These are phyloP conservation scores for Bipolaris oryzae DNA, from an alignment of 2,329 filamentous ascomycete species.

Conservation along the genomic window DNA sequence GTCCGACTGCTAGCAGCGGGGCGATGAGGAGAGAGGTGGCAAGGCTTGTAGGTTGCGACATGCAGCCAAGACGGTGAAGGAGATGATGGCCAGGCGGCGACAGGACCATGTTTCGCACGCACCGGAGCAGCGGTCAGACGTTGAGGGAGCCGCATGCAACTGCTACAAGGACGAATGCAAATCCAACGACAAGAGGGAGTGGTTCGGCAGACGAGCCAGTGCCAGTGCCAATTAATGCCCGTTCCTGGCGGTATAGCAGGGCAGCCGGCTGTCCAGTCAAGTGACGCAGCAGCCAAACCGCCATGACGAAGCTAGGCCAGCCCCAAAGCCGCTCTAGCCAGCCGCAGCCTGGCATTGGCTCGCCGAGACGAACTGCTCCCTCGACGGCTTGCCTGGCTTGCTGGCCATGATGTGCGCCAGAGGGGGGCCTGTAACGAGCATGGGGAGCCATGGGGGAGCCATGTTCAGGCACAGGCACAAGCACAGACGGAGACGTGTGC, in stretches of 20 bases:
- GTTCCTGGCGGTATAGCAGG: background rate
- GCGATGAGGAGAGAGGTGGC: conserved; percentile 20
- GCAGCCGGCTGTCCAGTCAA: background rate
- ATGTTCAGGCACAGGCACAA: background rate
- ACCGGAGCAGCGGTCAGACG: conserved; percentile 14
- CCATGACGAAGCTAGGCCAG: conserved; percentile 9
- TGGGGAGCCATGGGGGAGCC: background rate
- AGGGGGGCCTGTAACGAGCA: background rate
- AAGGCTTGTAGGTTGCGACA: conserved; percentile 26
- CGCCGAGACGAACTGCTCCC: conserved; percentile 15
- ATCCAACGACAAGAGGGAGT: background rate
- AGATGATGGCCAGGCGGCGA: conserved; percentile 12
- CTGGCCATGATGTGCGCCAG: conserved; percentile 2
- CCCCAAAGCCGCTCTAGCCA: conserved; percentile 2
- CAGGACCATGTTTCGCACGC: conserved; percentile 1
- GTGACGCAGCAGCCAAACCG: conserved; percentile 13
- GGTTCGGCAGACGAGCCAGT: background rate
- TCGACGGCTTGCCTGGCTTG: conserved; percentile 11
- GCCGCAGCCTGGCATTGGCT: conserved; percentile 15
- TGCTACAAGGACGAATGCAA: no score
- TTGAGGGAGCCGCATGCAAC: conserved; percentile 16
- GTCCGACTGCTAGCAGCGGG: conserved; percentile 10
- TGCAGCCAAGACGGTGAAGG: conserved; percentile 30
- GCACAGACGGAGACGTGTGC: background rate
- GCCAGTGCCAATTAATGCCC: background rate